Percentiles rank a stretch among this genome's conserved stretches.
phyloP scores from a whole-genome alignment of 129 eudicot genomes.

The Flaveria robusta region DNA sequence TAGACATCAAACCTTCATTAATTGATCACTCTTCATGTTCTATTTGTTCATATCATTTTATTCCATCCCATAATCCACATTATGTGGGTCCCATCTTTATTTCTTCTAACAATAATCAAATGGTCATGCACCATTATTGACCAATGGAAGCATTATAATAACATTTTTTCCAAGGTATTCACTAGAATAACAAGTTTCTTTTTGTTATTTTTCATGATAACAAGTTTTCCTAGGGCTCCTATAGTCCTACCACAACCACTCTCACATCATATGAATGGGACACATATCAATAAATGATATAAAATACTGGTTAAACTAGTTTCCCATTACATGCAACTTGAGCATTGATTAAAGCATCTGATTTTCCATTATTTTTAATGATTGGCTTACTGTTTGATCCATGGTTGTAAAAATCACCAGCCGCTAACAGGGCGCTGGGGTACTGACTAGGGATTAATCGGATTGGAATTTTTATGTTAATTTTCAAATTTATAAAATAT shows the following conservation, averaged over 20 bases:
- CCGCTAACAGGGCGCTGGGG: no score
- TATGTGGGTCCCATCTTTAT: not conserved
- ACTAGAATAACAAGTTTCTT: not conserved
- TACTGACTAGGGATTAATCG: no score
- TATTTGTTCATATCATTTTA: not conserved
- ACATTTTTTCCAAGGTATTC: not conserved
- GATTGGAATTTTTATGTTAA: no score
- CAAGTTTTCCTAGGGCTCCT: not conserved
- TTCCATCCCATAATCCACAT: not conserved
- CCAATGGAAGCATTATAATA: not conserved
- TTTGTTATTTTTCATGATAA: not conserved
- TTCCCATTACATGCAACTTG: not conserved
- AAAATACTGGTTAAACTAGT: not conserved
- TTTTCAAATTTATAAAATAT: no score
- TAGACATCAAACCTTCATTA: constrained; percentile 23
- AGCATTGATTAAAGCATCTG: constrained; percentile 22
- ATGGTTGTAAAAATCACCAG: no score
- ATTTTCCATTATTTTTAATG: constrained; percentile 7
- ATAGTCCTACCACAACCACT: not conserved
- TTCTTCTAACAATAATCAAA: not conserved
- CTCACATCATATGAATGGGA: not conserved
- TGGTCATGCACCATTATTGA: not conserved
- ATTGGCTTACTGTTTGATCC: not conserved
- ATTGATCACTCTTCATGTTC: not conserved
- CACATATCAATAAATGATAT: not conserved